These are phyloP conservation scores for Larix kaempferi DNA, from an alignment of 75 land plant species.

Conservation along the genomic window DNA sequence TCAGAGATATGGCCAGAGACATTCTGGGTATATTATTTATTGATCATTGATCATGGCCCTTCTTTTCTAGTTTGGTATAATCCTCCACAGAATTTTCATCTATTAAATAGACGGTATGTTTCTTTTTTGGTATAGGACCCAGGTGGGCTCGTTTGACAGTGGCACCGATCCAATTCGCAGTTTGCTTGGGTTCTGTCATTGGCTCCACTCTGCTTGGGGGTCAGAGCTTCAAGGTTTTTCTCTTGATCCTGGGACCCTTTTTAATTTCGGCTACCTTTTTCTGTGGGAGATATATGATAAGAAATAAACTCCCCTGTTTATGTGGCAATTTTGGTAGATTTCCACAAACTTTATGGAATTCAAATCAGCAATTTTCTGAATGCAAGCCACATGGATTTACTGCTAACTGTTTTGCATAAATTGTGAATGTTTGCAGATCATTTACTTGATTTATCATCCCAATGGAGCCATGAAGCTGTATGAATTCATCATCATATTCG, in stretches of 20 bases:
- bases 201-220: slow-evolving; percentile 67
- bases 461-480: slow-evolving; percentile 61
- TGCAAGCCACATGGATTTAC: too few relatives aligned
- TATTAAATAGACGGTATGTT: background rate
- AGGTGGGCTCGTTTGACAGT: slow-evolving; percentile 64
- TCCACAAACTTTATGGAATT: background rate
- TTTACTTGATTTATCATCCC: slow-evolving; percentile 53
- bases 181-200: slow-evolving; percentile 70
- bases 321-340: too few relatives aligned
- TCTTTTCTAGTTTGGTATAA: too few relatives aligned
- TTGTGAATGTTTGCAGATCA: slow-evolving; percentile 35
- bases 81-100: too few relatives aligned
- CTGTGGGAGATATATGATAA: background rate
- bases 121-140: slow-evolving; percentile 34
- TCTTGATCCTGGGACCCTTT: slow-evolving; percentile 31
- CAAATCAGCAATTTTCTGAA: too few relatives aligned
- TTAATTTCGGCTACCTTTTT: background rate
- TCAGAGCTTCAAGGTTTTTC: slow-evolving; percentile 72
- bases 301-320: background rate
- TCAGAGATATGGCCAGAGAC: slow-evolving; percentile 60
- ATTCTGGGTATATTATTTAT: slow-evolving; percentile 25
- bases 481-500: slow-evolving; percentile 69
- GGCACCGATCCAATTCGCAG: slow-evolving; percentile 61
- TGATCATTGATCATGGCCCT: too few relatives aligned
- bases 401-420: too few relatives aligned